phyloP scores from a whole-genome alignment of 176 grass and related monocot genomes.

The Carex parvula region DNA sequence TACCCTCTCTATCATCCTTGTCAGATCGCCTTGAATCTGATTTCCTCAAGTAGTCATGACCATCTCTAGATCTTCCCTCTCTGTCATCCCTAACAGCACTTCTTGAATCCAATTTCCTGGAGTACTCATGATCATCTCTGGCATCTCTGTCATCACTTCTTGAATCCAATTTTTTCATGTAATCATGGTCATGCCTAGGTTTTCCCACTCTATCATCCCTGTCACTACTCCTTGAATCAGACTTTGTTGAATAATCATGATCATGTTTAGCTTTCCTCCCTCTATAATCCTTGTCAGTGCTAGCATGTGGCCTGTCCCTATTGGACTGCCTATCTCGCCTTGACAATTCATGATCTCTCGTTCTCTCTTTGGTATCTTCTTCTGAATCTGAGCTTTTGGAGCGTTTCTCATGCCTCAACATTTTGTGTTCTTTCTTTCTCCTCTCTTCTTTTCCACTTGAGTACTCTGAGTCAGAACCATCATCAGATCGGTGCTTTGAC shows the following conservation, averaged over 20 bases:
- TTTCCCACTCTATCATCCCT: constrained; percentile 5
- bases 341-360: constrained; percentile 13
- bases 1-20: constrained; percentile 19
- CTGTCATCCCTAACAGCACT: constrained; percentile 1
- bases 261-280: constrained; percentile 44
- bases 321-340: constrained; percentile 33
- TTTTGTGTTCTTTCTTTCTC: constrained; percentile 48
- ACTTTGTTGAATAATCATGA: constrained; percentile 31
- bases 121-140: constrained; percentile 1
- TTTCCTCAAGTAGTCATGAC: constrained; percentile 34
- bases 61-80: constrained; percentile 23
- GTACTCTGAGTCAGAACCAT: constrained; percentile 53
- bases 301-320: constrained; percentile 24
- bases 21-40: constrained; percentile 38
- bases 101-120: constrained; percentile 12
- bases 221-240: constrained; percentile 32
- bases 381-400: constrained; percentile 42
- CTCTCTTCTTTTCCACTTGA: constrained; percentile 38
- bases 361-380: constrained; percentile 30
- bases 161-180: neutral
- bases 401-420: constrained; percentile 46
- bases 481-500: constrained; percentile 40
- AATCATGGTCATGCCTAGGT: neutral
- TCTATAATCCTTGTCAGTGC: constrained; percentile 18
- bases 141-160: neutral